Base-by-base conservation (phyloP, 2,329 filamentous ascomycete genomes). In the Colletotrichum cuscutae region DNA sequence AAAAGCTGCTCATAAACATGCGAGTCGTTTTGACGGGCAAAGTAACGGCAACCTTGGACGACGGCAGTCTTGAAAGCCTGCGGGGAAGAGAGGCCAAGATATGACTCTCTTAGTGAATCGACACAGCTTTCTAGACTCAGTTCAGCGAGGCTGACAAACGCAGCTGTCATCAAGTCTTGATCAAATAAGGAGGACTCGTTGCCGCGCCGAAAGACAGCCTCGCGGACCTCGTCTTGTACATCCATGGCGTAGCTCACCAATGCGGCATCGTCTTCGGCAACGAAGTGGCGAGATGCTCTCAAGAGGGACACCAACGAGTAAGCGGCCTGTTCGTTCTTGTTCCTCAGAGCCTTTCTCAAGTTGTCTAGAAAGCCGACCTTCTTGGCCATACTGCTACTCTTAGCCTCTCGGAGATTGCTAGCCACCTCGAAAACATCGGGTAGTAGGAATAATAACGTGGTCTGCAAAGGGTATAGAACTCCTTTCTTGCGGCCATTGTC, bases 381-480 rank as follows among this genome's bases (percentile, higher is more conserved):
- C 81, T 93, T 93, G 19, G 87, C 85, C 79, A 93, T 89, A 76
- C 88, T 87, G 67, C 86, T 85, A 76, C 87, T 89, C 79, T 91
- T 92, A 35, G 87, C 87, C 75, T 92, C 90, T 71, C 90, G 86
- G 79, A 93, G 84, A 79, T 91, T 91, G 80, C 90, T 92, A 30
- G 91, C 91, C 42, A 93, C 90, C 80, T 92, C 90, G 75, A 93
- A 93, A 6, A 93, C 89, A 76, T 93, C 91, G 4, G 91, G 91
- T 9, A 92, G 82, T 9, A 93, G 84, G 71, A 93, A 88, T 11
- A 93, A 81, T 5, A 93, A 81, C 13, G 88, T 86, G 2, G 87
- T 90, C 78, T 93, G 91, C 64, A 93, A 84, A 19, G 91, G 90
- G 76, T 88, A 91, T 24, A 92, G 82, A 37, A 89, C 82, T 4